Evolutionary conservation across 805 yeast species (phyloP), one percentile per base, ranked within the genome.

Genomic region (Teunomyces atbi): DNA sequence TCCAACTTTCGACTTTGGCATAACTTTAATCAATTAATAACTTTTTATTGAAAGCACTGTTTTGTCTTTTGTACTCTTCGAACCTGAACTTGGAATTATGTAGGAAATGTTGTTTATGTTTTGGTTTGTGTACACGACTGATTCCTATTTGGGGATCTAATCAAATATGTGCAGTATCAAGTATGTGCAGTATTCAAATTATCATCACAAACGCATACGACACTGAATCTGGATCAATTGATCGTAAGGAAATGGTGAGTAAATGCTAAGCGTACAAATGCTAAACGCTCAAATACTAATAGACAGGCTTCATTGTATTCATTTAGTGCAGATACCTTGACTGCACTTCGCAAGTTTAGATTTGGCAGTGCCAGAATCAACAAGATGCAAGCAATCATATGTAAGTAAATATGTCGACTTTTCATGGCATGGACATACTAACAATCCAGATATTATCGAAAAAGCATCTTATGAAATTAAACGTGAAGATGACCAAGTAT

Each of bases 311-410:
- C 83, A 1, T 66, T 89, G 48, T 86, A 87, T 62, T 64, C 82
- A 0, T 76, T 88, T 51, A 69, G 85, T 8, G 73, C 81, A 5
- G 86, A 79, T 37, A 84, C 95, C 0, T 69, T 77, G 41, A 64
- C 78, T 7, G 72, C 63, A 12, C 77, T 89, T 34, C 81, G 80
- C 52, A 88, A 85, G 66, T 89, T 89, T 64, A 78, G 96, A 47
- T 79, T 84, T 50, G 70, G 82, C 12, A 84, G 89, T 50, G 83
- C 89, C 11, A 74, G 95, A 60, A 74, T 84, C 4, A 73, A 74
- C 27, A 59, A 66, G 2, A 70, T 85, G 58, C 83, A 85, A 64
- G 88, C 89, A 1, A 65, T 82, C 43, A 72, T 85, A 18, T 82
- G 80, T 75, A 65, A 45, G 81, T 71, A 18, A 5, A 18, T 12